Conservation (phyloP, 768 basidiomycete genomes). For the Phylloporus sp. region DNA sequence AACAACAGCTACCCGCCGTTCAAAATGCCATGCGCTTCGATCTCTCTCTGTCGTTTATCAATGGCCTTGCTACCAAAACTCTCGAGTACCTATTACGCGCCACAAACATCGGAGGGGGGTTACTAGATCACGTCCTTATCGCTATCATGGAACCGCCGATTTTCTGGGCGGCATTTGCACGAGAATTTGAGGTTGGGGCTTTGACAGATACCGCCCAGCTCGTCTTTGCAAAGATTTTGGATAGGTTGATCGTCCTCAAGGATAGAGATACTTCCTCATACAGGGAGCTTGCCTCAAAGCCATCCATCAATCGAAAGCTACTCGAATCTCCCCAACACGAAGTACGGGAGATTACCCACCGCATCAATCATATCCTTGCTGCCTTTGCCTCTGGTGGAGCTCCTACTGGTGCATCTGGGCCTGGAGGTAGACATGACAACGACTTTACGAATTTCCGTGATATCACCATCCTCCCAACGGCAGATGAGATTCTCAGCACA, state of each 20-base stretch:
- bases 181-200: slow-evolving; percentile 31
- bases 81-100: slow-evolving; percentile 40
- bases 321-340: slow-evolving; percentile 24
- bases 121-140: slow-evolving; percentile 40
- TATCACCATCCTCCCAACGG: slow-evolving; percentile 62
- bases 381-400: slow-evolving; percentile 24
- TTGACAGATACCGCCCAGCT: slow-evolving; percentile 36
- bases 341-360: slow-evolving; percentile 35
- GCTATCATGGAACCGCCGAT: slow-evolving; percentile 49
- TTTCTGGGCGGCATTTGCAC: slow-evolving; percentile 42
- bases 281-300: slow-evolving; percentile 36
- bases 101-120: slow-evolving; percentile 39
- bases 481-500: slow-evolving; percentile 50
- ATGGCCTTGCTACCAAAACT: slow-evolving; percentile 37
- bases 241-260: slow-evolving; percentile 42
- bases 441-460: slow-evolving; percentile 58
- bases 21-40: slow-evolving; percentile 43
- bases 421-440: slow-evolving; percentile 72
- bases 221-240: slow-evolving; percentile 47
- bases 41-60: slow-evolving; percentile 38
- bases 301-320: slow-evolving; percentile 24
- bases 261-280: slow-evolving; percentile 34
- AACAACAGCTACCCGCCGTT: slow-evolving; percentile 37
- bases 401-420: slow-evolving; percentile 25
- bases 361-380: slow-evolving; percentile 39